Conservation (phyloP, 768 basidiomycete species). For the Amyloporia xantha region DNA sequence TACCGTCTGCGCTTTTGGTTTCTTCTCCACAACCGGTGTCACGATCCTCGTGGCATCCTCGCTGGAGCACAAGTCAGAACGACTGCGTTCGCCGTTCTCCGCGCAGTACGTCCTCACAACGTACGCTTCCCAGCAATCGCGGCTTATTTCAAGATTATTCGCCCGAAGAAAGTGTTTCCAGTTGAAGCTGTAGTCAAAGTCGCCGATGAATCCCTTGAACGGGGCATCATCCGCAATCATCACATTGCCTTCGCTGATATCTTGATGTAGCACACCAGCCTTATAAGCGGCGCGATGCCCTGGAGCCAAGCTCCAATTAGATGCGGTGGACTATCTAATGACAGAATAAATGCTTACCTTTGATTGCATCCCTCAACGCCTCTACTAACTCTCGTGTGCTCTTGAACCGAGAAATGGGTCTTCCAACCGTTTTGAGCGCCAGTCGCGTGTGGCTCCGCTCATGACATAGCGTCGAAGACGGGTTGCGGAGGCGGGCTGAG, state of each 20-base stretch:
- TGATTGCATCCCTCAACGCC: conserved; percentile 8
- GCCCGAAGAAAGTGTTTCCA: background rate
- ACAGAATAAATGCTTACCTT: background rate
- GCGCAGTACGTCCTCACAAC: background rate
- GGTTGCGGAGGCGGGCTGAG: background rate
- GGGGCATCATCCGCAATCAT: conserved; percentile 7
- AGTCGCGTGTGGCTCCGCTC: conserved; percentile 11
- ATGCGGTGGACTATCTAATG: background rate
- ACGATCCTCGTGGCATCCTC: conserved; percentile 8
- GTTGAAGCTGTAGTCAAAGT: conserved; percentile 7
- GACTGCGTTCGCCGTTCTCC: background rate
- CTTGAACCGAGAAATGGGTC: conserved; percentile 5
- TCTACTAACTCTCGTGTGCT: conserved; percentile 8
- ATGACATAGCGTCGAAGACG: background rate
- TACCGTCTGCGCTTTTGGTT: too few species aligned
- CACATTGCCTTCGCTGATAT: conserved; percentile 16
- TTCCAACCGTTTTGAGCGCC: conserved; percentile 2
- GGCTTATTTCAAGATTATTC: background rate
- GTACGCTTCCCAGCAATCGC: background rate
- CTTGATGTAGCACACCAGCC: conserved; percentile 12
- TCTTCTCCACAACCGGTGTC: too few species aligned
- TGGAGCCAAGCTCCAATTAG: background rate
- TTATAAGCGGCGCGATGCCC: background rate
- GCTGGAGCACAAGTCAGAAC: conserved; percentile 2
- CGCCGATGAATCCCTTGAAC: background rate